Evolutionary conservation across 352 stramenopile species (phyloP).

Genomic region (Phytophthora colocasiae): DNA sequence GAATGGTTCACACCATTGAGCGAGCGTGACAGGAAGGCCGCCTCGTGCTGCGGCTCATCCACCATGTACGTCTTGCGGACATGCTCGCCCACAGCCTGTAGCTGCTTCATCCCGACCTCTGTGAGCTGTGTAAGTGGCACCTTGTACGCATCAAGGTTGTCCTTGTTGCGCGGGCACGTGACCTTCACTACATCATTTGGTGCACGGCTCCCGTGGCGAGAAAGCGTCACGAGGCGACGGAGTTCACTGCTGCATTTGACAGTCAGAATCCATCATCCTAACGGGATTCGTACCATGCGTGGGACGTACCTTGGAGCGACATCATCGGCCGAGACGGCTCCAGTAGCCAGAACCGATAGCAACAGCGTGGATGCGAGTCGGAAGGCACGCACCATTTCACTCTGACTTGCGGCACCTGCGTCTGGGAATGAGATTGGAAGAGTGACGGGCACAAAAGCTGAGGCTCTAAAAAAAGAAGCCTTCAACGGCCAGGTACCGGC

Average conservation of each 20-base stretch:
- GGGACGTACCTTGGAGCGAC: constrained; percentile 21
- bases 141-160: constrained; percentile 78
- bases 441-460: constrained; percentile 1
- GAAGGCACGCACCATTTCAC: constrained; percentile 19
- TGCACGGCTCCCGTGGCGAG: constrained; percentile 79
- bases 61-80: constrained; percentile 76
- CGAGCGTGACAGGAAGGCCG: constrained; percentile 71
- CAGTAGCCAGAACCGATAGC: constrained; percentile 21
- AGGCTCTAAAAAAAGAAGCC: constrained; percentile 11
- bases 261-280: neutral
- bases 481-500: neutral
- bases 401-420: neutral
- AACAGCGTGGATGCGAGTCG: constrained; percentile 23
- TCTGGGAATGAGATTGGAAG: constrained; percentile 5
- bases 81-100: constrained; percentile 73
- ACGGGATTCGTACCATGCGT: neutral
- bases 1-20: constrained; percentile 76
- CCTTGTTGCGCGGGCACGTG: constrained; percentile 72
- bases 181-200: constrained; percentile 68
- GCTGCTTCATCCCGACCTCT: constrained; percentile 82
- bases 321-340: constrained; percentile 17
- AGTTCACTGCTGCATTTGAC: constrained; percentile 57
- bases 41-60: constrained; percentile 39
- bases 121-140: constrained; percentile 86
- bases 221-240: constrained; percentile 78